Conservation (phyloP, 345 rosid genomes). For the Salix exigua region DNA sequence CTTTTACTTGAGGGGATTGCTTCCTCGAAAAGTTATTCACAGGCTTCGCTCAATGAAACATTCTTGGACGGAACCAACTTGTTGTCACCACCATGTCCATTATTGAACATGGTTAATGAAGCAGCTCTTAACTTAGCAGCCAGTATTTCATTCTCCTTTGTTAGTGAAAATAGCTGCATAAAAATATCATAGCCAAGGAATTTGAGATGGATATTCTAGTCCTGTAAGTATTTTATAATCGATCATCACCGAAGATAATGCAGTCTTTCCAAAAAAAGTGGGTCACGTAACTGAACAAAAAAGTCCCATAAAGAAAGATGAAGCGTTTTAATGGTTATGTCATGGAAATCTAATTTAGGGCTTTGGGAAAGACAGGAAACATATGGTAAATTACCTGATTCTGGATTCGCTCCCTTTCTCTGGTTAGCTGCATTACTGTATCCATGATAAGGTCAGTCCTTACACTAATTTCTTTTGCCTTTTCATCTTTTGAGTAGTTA, state of each 20-base stretch:
- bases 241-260: neutral
- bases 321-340: neutral
- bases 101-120: conserved; percentile 12
- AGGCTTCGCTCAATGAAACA: conserved; percentile 20
- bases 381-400: conserved; percentile 51
- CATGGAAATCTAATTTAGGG: neutral
- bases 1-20: conserved; percentile 28
- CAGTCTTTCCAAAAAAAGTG: neutral
- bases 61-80: conserved; percentile 25
- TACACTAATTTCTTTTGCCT: conserved; percentile 57
- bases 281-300: neutral
- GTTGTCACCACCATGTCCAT: conserved; percentile 23
- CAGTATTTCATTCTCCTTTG: conserved; percentile 51
- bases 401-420: conserved; percentile 73
- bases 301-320: neutral
- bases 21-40: conserved; percentile 26
- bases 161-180: conserved; percentile 54
- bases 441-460: conserved; percentile 66
- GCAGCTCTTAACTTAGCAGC: conserved; percentile 33
- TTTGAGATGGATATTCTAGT: conserved; percentile 2
- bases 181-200: conserved; percentile 9
- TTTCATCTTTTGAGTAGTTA: conserved; percentile 43
- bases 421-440: conserved; percentile 58
- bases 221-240: neutral
- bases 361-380: neutral